Conservation (phyloP, 23 red algal genomes). For the Gracilaria vermiculophylla region DNA sequence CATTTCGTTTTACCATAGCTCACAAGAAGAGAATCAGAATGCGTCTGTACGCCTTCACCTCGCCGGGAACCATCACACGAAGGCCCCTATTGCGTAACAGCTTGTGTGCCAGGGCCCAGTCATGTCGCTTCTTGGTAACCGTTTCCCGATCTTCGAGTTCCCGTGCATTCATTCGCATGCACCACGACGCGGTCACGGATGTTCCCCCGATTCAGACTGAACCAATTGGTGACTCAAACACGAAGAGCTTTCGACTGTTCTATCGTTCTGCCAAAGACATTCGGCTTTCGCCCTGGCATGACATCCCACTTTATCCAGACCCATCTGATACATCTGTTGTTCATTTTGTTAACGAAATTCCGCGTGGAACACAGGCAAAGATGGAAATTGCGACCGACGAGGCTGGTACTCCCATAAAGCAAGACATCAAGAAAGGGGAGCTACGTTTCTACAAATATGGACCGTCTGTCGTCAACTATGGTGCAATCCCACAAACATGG, state of each 20-base stretch:
- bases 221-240: constrained; percentile 40
- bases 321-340: constrained; percentile 48
- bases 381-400: constrained; percentile 99
- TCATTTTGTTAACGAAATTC: constrained; percentile 98
- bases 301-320: constrained; percentile 79
- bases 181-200: neutral
- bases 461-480: constrained; percentile 93
- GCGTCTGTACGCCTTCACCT: neutral
- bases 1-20: too few relatives aligned
- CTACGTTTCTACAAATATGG: constrained; percentile 93
- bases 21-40: too few relatives aligned
- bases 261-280: constrained; percentile 29
- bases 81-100: neutral
- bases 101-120: neutral
- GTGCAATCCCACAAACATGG: constrained; percentile 98
- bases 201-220: constrained; percentile 5
- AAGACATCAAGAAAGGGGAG: constrained; percentile 95
- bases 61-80: too few relatives aligned
- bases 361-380: constrained; percentile 92
- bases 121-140: neutral
- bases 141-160: neutral
- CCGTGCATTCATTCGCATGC: constrained; percentile 45
- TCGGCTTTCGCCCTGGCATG: constrained; percentile 95
- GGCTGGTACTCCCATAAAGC: constrained; percentile 81
- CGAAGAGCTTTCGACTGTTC: constrained; percentile 75